Base-by-base conservation (phyloP, 2,329 filamentous ascomycete species). In the Beauveria sp. region DNA sequence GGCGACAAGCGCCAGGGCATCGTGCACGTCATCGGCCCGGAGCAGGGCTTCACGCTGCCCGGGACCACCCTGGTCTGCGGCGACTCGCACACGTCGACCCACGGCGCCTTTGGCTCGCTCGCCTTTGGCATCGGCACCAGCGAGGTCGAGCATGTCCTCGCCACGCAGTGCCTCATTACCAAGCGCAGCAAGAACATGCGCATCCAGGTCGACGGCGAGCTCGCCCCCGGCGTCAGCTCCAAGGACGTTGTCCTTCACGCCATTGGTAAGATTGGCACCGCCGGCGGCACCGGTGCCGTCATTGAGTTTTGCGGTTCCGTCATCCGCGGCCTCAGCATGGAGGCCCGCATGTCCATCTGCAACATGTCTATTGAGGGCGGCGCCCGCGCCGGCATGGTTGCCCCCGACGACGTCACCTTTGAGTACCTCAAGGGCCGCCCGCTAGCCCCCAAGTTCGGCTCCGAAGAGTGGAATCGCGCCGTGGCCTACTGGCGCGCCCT, bases 361-460 rank as follows among this genome's bases (percentile, higher is more conserved):
- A 99, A 99, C 80, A 98, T 98, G 95, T 92, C 93, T 16, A 97
- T 98, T 68, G 95, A 99, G 80, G 95, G 83, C 68, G 95, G 95
- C 76, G 95, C 95, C 53, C 85, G 95, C 77, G 93, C 93, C 64
- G 95, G 95, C 67, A 96, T 99, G 92, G 88, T 99, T 63, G 95
- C 95, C 10, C 95, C 95, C 5, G 95, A 99, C 71, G 88, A 97
- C 72, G 89, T 81, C 63, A 98, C 95, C 31, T 96, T 96, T 69
- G 91, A 96, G 67, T 99, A 98, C 73, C 88, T 99, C 70, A 95
- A 95, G 80, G 91, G 89, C 69, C 87, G 88, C 65, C 95, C 95
- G 45, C 80, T 99, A 67, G 93, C 93, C 18, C 95, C 95, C 69
- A 89, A 90, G 75, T 84, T 83, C 66, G 91, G 89, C 72, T 92